A percentile compares a stretch with the other conserved stretches of the same genome.
Evolutionary conservation across 2,329 filamentous ascomycete genomes (phyloP).

Genomic region (Fonsecaea erecta): DNA sequence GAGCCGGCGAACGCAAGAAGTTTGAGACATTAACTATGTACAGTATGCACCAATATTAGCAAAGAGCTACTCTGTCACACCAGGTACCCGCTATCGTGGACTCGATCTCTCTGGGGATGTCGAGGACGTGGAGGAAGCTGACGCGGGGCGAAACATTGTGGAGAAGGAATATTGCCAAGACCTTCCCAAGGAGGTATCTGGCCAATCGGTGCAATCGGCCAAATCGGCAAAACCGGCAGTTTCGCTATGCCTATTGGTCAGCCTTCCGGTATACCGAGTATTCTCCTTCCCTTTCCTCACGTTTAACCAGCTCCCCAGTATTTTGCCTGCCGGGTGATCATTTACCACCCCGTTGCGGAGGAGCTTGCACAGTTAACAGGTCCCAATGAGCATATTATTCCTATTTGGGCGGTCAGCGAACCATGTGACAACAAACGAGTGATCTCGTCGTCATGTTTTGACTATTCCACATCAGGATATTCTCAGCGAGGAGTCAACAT

Average conservation of each 20-base stretch:
- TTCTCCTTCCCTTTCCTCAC: not conserved
- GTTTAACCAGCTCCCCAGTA: not conserved
- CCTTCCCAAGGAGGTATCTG: not conserved
- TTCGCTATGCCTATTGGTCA: not conserved
- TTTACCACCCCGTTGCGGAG: not conserved
- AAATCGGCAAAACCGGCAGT: not conserved
- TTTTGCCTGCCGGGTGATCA: not conserved
- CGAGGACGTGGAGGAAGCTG: not conserved
- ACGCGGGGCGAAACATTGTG: not conserved
- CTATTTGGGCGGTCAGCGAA: not conserved
- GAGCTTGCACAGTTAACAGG: not conserved
- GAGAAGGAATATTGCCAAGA: not conserved
- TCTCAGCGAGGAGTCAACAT: not conserved
- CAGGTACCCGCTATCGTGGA: not conserved
- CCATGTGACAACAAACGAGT: not conserved
- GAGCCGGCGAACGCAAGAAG: not conserved
- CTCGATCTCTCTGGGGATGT: not conserved
- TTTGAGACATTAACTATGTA: not conserved
- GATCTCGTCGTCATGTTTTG: not conserved
- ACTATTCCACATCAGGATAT: not conserved
- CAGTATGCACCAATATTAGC: not conserved
- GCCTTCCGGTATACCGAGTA: not conserved
- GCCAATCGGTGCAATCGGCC: not conserved
- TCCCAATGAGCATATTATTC: conserved; percentile 1
- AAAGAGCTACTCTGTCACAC: not conserved